These are phyloP conservation scores for Xylariales sp. DNA, from an alignment of 2,329 filamentous ascomycete species.

Conservation along the genomic window DNA sequence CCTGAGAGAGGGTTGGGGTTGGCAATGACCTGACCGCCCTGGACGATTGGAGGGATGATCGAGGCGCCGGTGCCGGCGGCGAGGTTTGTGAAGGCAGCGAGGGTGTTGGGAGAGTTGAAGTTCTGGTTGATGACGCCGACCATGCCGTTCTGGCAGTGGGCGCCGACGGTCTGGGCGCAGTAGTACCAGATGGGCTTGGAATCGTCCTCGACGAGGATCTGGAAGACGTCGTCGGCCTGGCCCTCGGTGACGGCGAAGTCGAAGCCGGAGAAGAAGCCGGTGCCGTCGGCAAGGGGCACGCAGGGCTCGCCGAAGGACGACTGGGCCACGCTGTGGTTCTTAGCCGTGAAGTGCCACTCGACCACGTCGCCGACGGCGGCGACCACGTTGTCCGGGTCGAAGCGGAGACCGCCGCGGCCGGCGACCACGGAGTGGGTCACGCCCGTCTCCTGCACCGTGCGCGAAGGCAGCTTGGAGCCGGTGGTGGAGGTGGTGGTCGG, in stretches of 20 bases:
- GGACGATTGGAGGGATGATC: slow-evolving; percentile 24
- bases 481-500: slow-evolving; percentile 27
- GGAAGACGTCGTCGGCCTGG: slow-evolving; percentile 5
- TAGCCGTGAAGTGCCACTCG: slow-evolving; percentile 51
- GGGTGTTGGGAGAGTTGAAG: slow-evolving; percentile 31
- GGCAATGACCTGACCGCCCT: slow-evolving; percentile 23
- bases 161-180: slow-evolving; percentile 14
- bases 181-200: slow-evolving; percentile 9
- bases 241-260: slow-evolving; percentile 3
- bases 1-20: slow-evolving; percentile 4
- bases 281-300: slow-evolving; percentile 7
- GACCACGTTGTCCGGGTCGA: slow-evolving; percentile 45
- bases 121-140: slow-evolving; percentile 8
- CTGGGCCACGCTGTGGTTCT: slow-evolving; percentile 45
- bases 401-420: slow-evolving; percentile 39
- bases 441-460: slow-evolving; percentile 30
- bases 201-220: slow-evolving; percentile 6
- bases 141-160: slow-evolving; percentile 10
- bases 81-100: slow-evolving; percentile 29
- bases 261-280: slow-evolving; percentile 9
- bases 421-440: slow-evolving; percentile 42
- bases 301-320: slow-evolving; percentile 37
- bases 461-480: slow-evolving; percentile 17
- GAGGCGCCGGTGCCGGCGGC: slow-evolving; percentile 27
- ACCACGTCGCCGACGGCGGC: slow-evolving; percentile 45